A percentile compares a stretch with the other conserved stretches of the same genome.
Evolutionary conservation across 768 basidiomycete genomes (phyloP).

Genomic region (Exsudoporus frostii): DNA sequence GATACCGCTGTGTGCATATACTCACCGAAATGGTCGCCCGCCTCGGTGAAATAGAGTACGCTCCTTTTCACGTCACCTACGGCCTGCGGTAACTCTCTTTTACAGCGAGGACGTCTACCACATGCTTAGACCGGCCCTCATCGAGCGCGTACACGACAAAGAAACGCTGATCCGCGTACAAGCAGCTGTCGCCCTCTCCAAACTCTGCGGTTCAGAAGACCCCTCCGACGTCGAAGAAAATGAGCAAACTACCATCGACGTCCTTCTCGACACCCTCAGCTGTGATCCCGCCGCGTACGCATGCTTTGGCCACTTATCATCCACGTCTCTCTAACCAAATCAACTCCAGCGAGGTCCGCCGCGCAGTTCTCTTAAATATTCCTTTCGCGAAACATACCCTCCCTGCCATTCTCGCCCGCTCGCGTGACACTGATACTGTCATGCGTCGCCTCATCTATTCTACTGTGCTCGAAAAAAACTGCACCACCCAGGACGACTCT

Average conservation of each 20-base stretch:
- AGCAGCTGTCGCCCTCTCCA: conserved; percentile 75
- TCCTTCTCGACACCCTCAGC: conserved; percentile 63
- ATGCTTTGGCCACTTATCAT: not conserved
- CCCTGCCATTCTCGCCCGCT: conserved; percentile 65
- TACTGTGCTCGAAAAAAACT: conserved; percentile 48
- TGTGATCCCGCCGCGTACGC: conserved; percentile 78
- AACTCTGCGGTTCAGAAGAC: conserved; percentile 71
- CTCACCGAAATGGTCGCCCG: conserved; percentile 76
- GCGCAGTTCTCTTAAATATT: conserved; percentile 70
- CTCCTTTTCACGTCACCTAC: not conserved
- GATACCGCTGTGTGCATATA: conserved; percentile 77
- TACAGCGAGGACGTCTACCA: conserved; percentile 74
- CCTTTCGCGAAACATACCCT: conserved; percentile 55
- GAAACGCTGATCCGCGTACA: conserved; percentile 75
- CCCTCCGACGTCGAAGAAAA: conserved; percentile 49
- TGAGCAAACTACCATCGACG: conserved; percentile 46
- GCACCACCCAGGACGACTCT: conserved; percentile 26
- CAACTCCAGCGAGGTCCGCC: conserved; percentile 77
- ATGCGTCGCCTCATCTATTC: conserved; percentile 75
- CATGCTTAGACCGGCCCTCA: conserved; percentile 54
- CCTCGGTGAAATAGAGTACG: conserved; percentile 85
- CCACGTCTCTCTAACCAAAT: not conserved
- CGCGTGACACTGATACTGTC: conserved; percentile 72
- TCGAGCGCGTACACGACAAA: conserved; percentile 77
- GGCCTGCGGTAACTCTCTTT: not conserved